Evolutionary conservation across 1,284 basidiomycete species (phyloP).

Genomic region (Neolentinus lepideus): DNA sequence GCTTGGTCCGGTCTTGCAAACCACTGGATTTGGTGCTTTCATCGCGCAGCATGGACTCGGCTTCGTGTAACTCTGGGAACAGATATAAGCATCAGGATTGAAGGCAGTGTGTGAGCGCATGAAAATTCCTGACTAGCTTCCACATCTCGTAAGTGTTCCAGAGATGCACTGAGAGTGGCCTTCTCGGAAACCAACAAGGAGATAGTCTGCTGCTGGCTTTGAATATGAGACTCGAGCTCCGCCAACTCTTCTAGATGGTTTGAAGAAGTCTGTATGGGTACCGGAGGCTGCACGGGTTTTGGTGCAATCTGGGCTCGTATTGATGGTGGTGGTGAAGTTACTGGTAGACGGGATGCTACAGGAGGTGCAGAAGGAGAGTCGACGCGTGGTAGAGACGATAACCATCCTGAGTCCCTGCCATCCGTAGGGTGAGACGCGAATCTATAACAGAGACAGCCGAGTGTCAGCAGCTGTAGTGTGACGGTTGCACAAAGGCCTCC

Average conservation of each 20-base stretch:
- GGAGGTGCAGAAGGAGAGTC: constrained; percentile 22
- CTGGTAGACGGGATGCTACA: constrained; percentile 11
- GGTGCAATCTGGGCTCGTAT: constrained; percentile 2
- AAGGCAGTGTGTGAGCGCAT: no score
- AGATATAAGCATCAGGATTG: not conserved
- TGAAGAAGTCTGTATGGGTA: constrained; percentile 1
- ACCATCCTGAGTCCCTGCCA: constrained; percentile 31
- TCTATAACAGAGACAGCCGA: constrained; percentile 8
- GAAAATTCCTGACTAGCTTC: constrained; percentile 27
- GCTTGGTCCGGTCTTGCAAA: constrained; percentile 34
- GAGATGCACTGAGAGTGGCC: constrained; percentile 21
- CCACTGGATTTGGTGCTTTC: constrained; percentile 32
- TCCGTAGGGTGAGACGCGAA: constrained; percentile 16
- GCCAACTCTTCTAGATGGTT: constrained; percentile 19
- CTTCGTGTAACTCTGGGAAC: constrained; percentile 39
- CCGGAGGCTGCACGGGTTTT: constrained; percentile 1
- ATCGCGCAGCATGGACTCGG: constrained; percentile 32
- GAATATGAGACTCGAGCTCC: constrained; percentile 25
- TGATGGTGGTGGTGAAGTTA: constrained; percentile 9
- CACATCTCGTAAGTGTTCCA: constrained; percentile 25
- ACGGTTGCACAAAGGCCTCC: constrained; percentile 6
- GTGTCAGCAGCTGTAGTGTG: not conserved
- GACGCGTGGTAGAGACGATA: constrained; percentile 48
- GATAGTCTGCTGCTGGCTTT: constrained; percentile 47
- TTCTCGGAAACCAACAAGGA: constrained; percentile 32